A percentile compares a stretch with the other conserved stretches of the same genome.
These are phyloP conservation scores for Neurospora sp. DNA, from an alignment of 2,329 filamentous ascomycete genomes.

Conservation along the genomic window DNA sequence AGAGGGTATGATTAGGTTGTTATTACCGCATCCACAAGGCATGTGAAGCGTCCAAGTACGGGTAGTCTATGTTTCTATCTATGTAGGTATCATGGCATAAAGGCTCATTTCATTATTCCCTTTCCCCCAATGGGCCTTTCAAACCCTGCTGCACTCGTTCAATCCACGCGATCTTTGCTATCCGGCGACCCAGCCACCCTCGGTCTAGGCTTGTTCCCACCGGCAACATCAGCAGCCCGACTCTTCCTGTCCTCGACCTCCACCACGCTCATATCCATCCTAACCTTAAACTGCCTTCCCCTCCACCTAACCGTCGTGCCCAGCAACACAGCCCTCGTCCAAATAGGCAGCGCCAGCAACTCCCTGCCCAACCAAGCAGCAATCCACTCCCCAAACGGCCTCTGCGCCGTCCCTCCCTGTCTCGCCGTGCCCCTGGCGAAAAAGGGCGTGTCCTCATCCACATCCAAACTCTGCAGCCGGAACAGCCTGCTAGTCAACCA, in stretches of 20 bases:
- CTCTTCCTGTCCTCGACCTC: conserved; percentile 18
- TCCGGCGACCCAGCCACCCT: conserved; percentile 2
- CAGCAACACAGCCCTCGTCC: conserved; percentile 82
- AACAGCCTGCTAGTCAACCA: conserved; percentile 66
- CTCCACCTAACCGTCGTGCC: conserved; percentile 83
- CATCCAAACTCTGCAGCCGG: conserved; percentile 57
- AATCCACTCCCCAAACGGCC: conserved; percentile 63
- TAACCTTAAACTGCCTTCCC: conserved; percentile 71
- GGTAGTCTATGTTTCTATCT: not conserved
- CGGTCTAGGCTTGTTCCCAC: not conserved
- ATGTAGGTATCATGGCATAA: not conserved
- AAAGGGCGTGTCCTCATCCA: conserved; percentile 61
- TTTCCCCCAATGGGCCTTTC: not conserved
- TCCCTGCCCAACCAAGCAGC: conserved; percentile 80
- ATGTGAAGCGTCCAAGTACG: not conserved
- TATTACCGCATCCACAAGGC: not conserved
- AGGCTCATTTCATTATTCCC: not conserved
- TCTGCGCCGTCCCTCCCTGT: conserved; percentile 31
- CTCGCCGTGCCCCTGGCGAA: conserved; percentile 51
- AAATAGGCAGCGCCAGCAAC: conserved; percentile 73
- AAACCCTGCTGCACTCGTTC: not conserved
- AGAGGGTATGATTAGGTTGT: not conserved
- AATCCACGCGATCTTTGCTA: conserved; percentile 20
- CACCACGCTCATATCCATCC: conserved; percentile 71
- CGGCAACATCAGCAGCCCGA: not conserved